A percentile compares a stretch with the other conserved stretches of the same genome.
Evolutionary conservation across 441 rosid genomes (phyloP).

Genomic region (Eruca vesicaria): DNA sequence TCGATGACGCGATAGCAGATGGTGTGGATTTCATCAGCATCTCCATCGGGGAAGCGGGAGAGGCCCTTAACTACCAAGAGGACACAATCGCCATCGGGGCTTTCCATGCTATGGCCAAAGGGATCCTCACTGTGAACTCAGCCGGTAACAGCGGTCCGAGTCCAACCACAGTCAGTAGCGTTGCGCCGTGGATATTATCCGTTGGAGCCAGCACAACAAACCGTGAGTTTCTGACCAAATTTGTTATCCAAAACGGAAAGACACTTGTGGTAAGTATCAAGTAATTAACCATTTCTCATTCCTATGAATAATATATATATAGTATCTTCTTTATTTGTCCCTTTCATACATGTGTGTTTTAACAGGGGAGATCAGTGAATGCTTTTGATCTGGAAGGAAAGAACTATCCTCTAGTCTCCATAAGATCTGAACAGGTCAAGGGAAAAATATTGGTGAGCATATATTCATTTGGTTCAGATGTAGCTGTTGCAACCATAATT

Average conservation of each 20-base stretch:
- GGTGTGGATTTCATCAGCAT: not conserved
- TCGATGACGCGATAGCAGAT: not conserved
- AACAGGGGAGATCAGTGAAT: not conserved
- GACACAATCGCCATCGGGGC: not conserved
- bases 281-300: not conserved
- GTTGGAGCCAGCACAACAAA: not conserved
- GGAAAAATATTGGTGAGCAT: not conserved
- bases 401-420: not conserved
- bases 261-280: not conserved
- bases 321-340: not conserved
- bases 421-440: not conserved
- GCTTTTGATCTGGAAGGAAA: not conserved
- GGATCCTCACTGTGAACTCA: not conserved
- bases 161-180: not conserved
- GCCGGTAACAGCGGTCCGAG: not conserved
- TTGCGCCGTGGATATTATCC: not conserved
- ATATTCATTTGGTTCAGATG: not conserved
- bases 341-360: not conserved
- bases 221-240: not conserved
- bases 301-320: not conserved
- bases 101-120: not conserved
- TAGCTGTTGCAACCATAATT: not conserved
- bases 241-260: not conserved
- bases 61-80: not conserved
- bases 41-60: not conserved